phyloP scores from a whole-genome alignment of 495 filamentous ascomycete genomes.

The Neurospora terricola region DNA sequence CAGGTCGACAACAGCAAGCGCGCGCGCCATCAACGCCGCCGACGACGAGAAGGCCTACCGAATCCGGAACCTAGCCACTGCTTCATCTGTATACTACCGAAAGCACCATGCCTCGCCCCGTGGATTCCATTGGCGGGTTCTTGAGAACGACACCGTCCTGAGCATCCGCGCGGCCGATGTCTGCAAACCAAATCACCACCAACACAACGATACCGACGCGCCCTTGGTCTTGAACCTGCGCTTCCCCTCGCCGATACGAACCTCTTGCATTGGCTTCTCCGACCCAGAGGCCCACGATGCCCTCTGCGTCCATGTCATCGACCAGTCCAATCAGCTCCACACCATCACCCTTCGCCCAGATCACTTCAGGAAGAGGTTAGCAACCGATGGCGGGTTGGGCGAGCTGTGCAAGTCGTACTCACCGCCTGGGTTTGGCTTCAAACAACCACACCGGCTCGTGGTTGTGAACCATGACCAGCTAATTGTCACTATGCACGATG shows the following conservation, averaged over 20 bases:
- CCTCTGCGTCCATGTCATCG: slow-evolving; percentile 71
- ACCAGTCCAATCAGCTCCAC: slow-evolving; percentile 65
- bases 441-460: slow-evolving; percentile 70
- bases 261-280: slow-evolving; percentile 67
- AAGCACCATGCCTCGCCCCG: slow-evolving; percentile 63
- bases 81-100: slow-evolving; percentile 78
- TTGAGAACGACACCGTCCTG: slow-evolving; percentile 70
- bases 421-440: slow-evolving; percentile 63
- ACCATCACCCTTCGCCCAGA: slow-evolving; percentile 71
- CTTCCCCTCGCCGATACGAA: slow-evolving; percentile 61
- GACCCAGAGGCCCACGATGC: slow-evolving; percentile 71
- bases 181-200: slow-evolving; percentile 38
- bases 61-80: slow-evolving; percentile 58
- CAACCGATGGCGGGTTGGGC: slow-evolving; percentile 56
- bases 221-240: slow-evolving; percentile 66
- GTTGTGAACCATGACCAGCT: slow-evolving; percentile 62
- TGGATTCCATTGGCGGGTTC: slow-evolving; percentile 80
- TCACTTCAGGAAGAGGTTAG: slow-evolving; percentile 58
- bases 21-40: slow-evolving; percentile 20
- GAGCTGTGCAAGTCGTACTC: slow-evolving; percentile 69
- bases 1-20: slow-evolving; percentile 14
- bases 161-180: slow-evolving; percentile 78
- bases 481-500: slow-evolving; percentile 73
- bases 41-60: slow-evolving; percentile 70
- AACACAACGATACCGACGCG: slow-evolving; percentile 51